Base-by-base conservation (phyloP, 179 eudicot species). In the Beta macrorhiza region DNA sequence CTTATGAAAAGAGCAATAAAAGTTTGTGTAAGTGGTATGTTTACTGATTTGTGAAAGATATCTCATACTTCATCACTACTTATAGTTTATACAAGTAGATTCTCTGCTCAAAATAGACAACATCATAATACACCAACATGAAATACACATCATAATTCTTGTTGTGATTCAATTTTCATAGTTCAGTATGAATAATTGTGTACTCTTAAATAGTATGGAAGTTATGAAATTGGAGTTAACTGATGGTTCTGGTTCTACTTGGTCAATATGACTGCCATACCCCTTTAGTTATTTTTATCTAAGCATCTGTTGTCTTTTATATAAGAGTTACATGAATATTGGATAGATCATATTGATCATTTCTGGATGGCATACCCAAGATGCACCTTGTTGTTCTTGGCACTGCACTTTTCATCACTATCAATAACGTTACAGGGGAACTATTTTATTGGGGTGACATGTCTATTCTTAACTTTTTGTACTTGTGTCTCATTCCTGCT, bases 111-210 rank as follows among this genome's bases (percentile, higher is more conserved):
- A 25, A 25, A 25, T 25, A 25, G 25, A 25, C 25, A 25, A 25
- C 25, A 25, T 25, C 25, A 25, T 25, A 25, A 25, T 25, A 25
- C 25, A 25, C 25, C 25, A 25, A 25, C 25, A 25, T 25, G 25
- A 25, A 25, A 25, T 25, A 25, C 25, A 25, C 25, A 25, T 25
- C 25, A 25, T 25, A 25, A 65, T 78, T 55, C 42, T 49, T 61
- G 64, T 22, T 47, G 67, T 71, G 77, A 70, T 8, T 69, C 47
- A 72, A 56, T 45, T 72, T 47, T 62, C 63, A 47, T 62, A 8
- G 72, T 19, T 71, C 20, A 71, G 16, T 42, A 67, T 52, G n/a
- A 25, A 25, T 25, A 61, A 29, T 16, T 56, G 22, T 29, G 72
- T 25, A 37, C 29, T 4, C 29, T 14, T 16, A 58, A 16, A 75